A percentile compares a stretch with the other conserved stretches of the same genome.
Conservation (phyloP, 495 filamentous ascomycete species). For the Sporormia fimetaria region DNA sequence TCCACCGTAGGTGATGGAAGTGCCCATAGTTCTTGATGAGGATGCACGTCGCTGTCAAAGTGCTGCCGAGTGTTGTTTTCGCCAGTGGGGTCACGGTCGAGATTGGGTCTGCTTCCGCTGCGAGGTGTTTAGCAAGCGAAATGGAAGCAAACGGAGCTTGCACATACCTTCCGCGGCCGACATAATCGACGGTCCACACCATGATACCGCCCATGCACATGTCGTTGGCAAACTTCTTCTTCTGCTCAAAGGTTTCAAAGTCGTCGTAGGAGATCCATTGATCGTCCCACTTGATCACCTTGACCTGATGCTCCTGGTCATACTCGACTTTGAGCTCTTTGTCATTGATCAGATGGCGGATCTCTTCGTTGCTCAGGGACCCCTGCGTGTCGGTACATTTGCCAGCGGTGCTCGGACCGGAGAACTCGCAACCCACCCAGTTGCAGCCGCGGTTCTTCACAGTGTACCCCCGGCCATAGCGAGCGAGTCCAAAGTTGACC, state of each 20-base stretch:
- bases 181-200: conserved; percentile 33
- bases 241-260: conserved; percentile 18
- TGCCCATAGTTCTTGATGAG: too few species aligned
- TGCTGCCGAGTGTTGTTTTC: too few species aligned
- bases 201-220: conserved; percentile 32
- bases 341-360: conserved; percentile 11
- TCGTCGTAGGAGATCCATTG: conserved; percentile 36
- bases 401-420: neutral
- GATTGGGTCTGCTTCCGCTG: too few species aligned
- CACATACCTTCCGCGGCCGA: neutral
- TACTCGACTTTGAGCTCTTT: conserved; percentile 25
- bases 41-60: too few species aligned
- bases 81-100: too few species aligned
- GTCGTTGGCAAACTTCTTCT: conserved; percentile 23
- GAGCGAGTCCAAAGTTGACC: conserved; percentile 36
- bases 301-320: conserved; percentile 8
- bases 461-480: conserved; percentile 36
- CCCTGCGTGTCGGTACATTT: conserved; percentile 6
- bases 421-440: neutral
- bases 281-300: conserved; percentile 18
- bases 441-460: conserved; percentile 30
- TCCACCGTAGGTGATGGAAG: too few species aligned
- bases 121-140: too few species aligned
- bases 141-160: too few species aligned
- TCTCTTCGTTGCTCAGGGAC: neutral